phyloP scores from a whole-genome alignment of 768 basidiomycete species.

The Kwoniella pini region DNA sequence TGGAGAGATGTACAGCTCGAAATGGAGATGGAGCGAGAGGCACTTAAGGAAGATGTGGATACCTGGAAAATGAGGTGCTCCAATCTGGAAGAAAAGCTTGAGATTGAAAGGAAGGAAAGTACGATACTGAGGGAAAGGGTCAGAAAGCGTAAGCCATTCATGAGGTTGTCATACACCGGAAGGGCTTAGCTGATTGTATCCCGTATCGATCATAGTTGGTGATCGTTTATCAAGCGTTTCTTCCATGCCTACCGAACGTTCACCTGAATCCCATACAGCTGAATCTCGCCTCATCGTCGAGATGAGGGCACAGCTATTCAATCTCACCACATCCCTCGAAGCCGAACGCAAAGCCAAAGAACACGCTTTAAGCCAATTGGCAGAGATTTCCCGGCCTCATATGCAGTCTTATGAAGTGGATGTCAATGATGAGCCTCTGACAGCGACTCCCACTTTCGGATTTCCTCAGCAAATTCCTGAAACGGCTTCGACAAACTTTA shows the following conservation, averaged over 20 bases:
- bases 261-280: slow-evolving; percentile 23
- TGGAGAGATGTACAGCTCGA: slow-evolving; percentile 32
- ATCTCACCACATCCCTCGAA: slow-evolving; percentile 55
- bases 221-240: slow-evolving; percentile 44
- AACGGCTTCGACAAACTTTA: background rate
- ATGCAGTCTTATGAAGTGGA: background rate
- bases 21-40: slow-evolving; percentile 78
- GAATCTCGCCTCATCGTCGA: slow-evolving; percentile 47
- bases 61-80: slow-evolving; percentile 78
- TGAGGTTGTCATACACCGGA: background rate
- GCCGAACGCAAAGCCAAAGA: slow-evolving; percentile 49
- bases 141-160: slow-evolving; percentile 48
- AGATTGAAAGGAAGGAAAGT: slow-evolving; percentile 70
- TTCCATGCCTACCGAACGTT: slow-evolving; percentile 14
- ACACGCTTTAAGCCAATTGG: slow-evolving; percentile 35
- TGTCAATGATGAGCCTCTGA: background rate
- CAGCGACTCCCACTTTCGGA: background rate
- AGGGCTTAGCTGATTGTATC: background rate
- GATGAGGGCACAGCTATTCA: slow-evolving; percentile 56
- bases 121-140: slow-evolving; percentile 75
- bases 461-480: background rate
- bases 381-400: background rate
- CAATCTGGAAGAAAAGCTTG: slow-evolving; percentile 71
- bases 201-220: slow-evolving; percentile 30
- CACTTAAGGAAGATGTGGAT: slow-evolving; percentile 81